These are phyloP conservation scores for Aurantiochytrium sp. DNA, from an alignment of 108 stramenopile genomes.

Conservation along the genomic window DNA sequence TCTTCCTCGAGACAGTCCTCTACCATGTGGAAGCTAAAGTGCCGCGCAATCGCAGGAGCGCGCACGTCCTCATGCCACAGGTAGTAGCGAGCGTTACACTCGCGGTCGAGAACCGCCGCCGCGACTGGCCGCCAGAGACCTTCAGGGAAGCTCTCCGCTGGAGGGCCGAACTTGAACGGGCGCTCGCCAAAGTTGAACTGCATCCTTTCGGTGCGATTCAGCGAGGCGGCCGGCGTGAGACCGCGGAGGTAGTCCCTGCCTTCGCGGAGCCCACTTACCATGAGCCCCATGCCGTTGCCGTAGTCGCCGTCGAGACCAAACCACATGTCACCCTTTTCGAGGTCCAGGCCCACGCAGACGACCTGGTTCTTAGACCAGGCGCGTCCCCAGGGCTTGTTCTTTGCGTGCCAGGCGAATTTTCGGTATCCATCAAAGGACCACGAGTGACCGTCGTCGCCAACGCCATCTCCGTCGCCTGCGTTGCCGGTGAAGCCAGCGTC, in stretches of 20 bases:
- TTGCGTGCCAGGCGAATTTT: slow-evolving; percentile 81
- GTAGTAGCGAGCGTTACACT: background rate
- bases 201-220: slow-evolving; percentile 41
- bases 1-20: slow-evolving; percentile 30
- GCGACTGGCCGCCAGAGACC: background rate
- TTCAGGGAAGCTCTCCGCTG: slow-evolving; percentile 12
- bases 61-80: background rate
- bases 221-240: slow-evolving; percentile 36
- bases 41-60: background rate
- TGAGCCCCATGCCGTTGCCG: slow-evolving; percentile 29
- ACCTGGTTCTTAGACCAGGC: slow-evolving; percentile 83
- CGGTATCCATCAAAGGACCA: slow-evolving; percentile 95
- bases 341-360: slow-evolving; percentile 78
- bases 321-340: slow-evolving; percentile 72
- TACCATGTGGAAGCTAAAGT: background rate
- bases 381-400: slow-evolving; percentile 82
- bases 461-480: slow-evolving; percentile 77
- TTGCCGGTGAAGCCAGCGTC: slow-evolving; percentile 79
- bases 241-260: slow-evolving; percentile 17
- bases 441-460: slow-evolving; percentile 83
- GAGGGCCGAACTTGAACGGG: slow-evolving; percentile 30
- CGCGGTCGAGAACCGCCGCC: background rate
- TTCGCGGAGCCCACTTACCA: slow-evolving; percentile 29
- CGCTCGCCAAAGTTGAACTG: slow-evolving; percentile 41
- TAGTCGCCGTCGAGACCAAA: slow-evolving; percentile 78